Percentiles rank a stretch among this genome's conserved stretches.
phyloP scores from a whole-genome alignment of 2,329 filamentous ascomycete species.

The Drechslerella coelobrocha region DNA sequence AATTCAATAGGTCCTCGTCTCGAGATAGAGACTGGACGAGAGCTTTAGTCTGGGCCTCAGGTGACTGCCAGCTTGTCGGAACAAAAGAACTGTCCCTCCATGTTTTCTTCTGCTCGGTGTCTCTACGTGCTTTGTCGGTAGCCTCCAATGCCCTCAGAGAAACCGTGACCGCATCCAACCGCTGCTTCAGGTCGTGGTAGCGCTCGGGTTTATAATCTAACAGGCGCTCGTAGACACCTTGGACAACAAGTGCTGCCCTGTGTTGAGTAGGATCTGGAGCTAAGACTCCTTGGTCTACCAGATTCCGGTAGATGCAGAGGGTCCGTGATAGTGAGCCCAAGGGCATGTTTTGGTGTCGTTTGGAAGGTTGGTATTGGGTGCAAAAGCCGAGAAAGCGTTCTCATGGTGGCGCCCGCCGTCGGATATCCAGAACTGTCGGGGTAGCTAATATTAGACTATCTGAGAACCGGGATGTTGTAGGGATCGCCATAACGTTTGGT shows the following conservation, averaged over 20 bases:
- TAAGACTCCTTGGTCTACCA: conserved; percentile 72
- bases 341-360: conserved; percentile 14
- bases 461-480: not conserved
- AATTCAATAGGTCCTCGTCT: conserved; percentile 61
- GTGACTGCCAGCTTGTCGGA: conserved; percentile 67
- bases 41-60: conserved; percentile 66
- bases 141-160: conserved; percentile 35
- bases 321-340: conserved; percentile 68
- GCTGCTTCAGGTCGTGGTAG: conserved; percentile 65
- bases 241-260: conserved; percentile 75
- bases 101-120: conserved; percentile 64
- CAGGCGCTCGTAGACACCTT: conserved; percentile 75
- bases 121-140: conserved; percentile 52
- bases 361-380: conserved; percentile 34
- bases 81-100: conserved; percentile 68
- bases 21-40: conserved; percentile 73
- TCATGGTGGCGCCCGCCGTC: conserved; percentile 14
- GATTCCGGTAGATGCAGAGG: conserved; percentile 76
- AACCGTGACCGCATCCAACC: conserved; percentile 37
- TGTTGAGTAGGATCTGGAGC: conserved; percentile 75
- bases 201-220: conserved; percentile 84
- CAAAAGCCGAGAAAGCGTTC: conserved; percentile 14
- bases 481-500: conserved; percentile 6
- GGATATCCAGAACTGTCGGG: not conserved
- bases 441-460: not conserved